Evolutionary conservation across 768 basidiomycete genomes (phyloP), one percentile per base, ranked within the genome.

Genomic region (Tulasnella sp.): DNA sequence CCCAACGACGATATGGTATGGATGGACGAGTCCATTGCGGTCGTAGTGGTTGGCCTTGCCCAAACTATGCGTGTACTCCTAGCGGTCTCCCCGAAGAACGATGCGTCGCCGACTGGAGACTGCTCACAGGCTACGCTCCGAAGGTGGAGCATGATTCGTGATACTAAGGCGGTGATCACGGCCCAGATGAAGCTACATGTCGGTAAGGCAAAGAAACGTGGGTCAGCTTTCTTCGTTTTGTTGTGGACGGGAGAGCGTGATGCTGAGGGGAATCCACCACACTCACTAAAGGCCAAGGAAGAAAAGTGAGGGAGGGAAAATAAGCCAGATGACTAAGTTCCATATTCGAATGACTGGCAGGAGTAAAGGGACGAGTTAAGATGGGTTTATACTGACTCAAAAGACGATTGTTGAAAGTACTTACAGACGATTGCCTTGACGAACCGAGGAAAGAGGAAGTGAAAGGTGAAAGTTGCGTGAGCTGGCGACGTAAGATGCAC

Each of bases 111-210:
- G n/a, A n/a, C 7, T 1, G 60, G 28, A 64, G 60, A 31, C 22
- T 64, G 20, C 1, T 7, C 31, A 18, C 60, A 31, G 12, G 60
- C 60, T n/a, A 64, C 60, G 60, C 60, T 64, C 60, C 60, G 24
- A n/a, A 75, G 74, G 34, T 75, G 41, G 31, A 75, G 74, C 41
- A 75, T 42, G 22, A 75, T 75, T n/a, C 74, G 74, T 28, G 74
- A 75, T n/a, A 75, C 74, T 8, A 75, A 75, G 11, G 74, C 46
- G 37, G 46, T 75, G 11, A 75, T 31, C 42, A 75, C 12, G n/a
- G 74, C 41, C 74, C 74, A 75, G 34, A 75, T 75, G 28, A 75
- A 75, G 37, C 74, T 75, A 31, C 31, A 20, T 8, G 22, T n/a
- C 2, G 37, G 37, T n/a, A 64, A 64, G 16, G n/a, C 60, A 9